A percentile compares a stretch with the other conserved stretches of the same genome.
Evolutionary conservation across 2,329 filamentous ascomycete species (phyloP).

Genomic region (Juglanconis sp.): DNA sequence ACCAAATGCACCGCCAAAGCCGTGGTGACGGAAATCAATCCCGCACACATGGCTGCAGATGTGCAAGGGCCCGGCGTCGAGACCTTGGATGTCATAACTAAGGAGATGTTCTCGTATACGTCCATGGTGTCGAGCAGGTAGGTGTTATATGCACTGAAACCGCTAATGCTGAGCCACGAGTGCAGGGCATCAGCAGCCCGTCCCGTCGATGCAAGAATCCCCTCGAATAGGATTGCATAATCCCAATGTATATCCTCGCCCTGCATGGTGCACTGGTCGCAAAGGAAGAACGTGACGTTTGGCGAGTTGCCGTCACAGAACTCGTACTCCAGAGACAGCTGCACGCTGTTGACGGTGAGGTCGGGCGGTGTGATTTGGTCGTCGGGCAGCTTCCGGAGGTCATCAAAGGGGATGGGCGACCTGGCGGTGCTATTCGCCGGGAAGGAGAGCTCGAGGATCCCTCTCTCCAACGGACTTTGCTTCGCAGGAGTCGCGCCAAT

Average conservation of each 20-base stretch:
- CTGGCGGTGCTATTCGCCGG: background rate
- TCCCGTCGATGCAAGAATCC: background rate
- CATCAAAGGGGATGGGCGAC: background rate
- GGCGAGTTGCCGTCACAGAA: background rate
- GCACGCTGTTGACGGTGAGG: background rate
- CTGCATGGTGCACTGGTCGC: background rate
- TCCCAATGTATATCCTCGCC: background rate
- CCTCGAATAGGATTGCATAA: background rate
- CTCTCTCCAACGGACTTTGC: background rate
- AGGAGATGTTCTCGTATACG: background rate
- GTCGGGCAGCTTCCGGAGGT: background rate
- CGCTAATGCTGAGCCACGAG: background rate
- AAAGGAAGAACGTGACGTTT: background rate
- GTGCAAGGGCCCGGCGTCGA: background rate
- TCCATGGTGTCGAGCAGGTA: background rate
- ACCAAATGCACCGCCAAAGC: background rate
- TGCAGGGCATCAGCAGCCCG: slow-evolving; percentile 1
- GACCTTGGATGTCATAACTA: background rate
- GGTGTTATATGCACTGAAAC: background rate
- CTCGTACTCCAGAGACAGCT: background rate
- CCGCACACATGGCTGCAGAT: background rate
- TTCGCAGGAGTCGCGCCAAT: background rate
- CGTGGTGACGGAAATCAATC: background rate
- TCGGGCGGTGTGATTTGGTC: background rate
- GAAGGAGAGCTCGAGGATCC: background rate